Evolutionary conservation across 179 eudicot species (phyloP).

Genomic region (Heliamphora pulchella): DNA sequence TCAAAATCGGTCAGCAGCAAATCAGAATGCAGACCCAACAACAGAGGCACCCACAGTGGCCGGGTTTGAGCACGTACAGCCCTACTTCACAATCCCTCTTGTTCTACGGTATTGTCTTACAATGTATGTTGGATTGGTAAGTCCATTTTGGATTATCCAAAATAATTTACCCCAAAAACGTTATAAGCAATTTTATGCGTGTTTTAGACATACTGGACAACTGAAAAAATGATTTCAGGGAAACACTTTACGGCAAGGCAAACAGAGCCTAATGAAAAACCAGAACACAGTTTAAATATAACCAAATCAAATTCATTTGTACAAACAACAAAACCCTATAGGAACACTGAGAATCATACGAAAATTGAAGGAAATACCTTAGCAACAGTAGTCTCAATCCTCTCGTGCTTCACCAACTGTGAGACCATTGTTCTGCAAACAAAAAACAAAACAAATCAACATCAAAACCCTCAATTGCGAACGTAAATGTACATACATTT

Average conservation of each 20-base stretch:
- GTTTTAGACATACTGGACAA: too few relatives aligned
- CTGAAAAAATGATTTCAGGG: too few relatives aligned
- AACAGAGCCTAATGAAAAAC: background rate
- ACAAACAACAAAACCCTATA: background rate
- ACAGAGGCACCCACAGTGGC: too few relatives aligned
- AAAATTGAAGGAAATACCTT: slow-evolving; percentile 41
- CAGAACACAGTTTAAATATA: background rate
- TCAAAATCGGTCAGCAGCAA: too few relatives aligned
- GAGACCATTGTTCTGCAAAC: slow-evolving; percentile 83
- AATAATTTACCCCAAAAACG: too few relatives aligned
- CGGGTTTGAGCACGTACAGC: too few relatives aligned
- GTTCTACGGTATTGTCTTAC: too few relatives aligned
- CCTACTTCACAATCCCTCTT: too few relatives aligned
- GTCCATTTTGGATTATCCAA: too few relatives aligned
- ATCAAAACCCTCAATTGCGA: background rate
- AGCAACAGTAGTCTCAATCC: slow-evolving; percentile 94
- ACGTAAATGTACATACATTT: background rate
- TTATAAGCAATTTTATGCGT: too few relatives aligned
- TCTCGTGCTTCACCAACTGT: slow-evolving; percentile 84
- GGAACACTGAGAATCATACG: background rate
- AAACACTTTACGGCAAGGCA: background rate
- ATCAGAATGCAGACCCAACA: too few relatives aligned
- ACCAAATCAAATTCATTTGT: background rate
- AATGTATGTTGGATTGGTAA: too few relatives aligned
- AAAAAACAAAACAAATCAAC: slow-evolving; percentile 4